Percentiles rank a stretch among this genome's conserved stretches.
Conservation (phyloP, 805 yeast genomes). For the Saccharomycopsis sp. region DNA sequence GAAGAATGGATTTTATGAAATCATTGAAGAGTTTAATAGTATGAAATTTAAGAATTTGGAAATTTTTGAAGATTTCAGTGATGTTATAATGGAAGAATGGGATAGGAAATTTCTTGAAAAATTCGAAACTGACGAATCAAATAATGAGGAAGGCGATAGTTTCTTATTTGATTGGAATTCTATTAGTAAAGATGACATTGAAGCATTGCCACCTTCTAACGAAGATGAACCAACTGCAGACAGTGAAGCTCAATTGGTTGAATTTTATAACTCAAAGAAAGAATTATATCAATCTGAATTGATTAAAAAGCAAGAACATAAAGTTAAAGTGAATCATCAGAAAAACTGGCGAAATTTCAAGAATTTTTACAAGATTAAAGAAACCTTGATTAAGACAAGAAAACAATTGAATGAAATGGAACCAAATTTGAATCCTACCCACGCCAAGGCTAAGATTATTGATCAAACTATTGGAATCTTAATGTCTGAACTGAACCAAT, state of each 20-base stretch:
- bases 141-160: slow-evolving; percentile 6
- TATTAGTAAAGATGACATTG: neutral
- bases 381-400: slow-evolving; percentile 24
- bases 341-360: slow-evolving; percentile 20
- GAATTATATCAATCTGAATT: slow-evolving; percentile 28
- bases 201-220: neutral
- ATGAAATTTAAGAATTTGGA: slow-evolving; percentile 47
- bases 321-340: slow-evolving; percentile 10
- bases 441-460: slow-evolving; percentile 21
- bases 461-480: slow-evolving; percentile 40
- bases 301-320: slow-evolving; percentile 10
- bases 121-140: slow-evolving; percentile 1
- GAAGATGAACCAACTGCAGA: neutral
- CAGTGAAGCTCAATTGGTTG: slow-evolving; percentile 5
- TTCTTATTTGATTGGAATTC: slow-evolving; percentile 14
- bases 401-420: slow-evolving; percentile 2
- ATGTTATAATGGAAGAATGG: slow-evolving; percentile 53
- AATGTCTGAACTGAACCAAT: slow-evolving; percentile 54
- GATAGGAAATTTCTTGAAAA: slow-evolving; percentile 15
- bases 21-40: slow-evolving; percentile 30
- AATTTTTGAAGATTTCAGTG: slow-evolving; percentile 67
- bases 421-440: slow-evolving; percentile 12
- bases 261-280: slow-evolving; percentile 26
- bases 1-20: slow-evolving; percentile 25
- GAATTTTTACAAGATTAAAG: slow-evolving; percentile 28